A percentile compares a stretch with the other conserved stretches of the same genome.
phyloP scores from a whole-genome alignment of 805 yeast genomes.

The Suhomyces canberraensis region DNA sequence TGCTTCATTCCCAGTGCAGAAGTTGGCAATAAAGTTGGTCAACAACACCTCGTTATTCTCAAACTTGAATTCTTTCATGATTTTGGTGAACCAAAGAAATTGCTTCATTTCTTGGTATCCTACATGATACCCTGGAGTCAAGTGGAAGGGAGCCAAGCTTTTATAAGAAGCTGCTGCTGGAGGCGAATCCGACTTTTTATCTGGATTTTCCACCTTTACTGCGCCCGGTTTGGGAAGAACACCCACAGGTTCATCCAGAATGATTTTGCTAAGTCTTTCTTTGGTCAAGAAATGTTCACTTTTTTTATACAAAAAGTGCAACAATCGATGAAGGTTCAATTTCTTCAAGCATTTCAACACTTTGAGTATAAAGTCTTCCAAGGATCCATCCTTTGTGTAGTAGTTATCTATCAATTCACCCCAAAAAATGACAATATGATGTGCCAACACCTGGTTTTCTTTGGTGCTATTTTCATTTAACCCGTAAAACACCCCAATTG shows the following conservation, averaged over 20 bases:
- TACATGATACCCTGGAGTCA: neutral
- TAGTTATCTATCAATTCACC: neutral
- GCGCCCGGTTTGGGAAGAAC: neutral
- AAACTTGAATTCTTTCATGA: slow-evolving; percentile 23
- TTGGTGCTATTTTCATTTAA: neutral
- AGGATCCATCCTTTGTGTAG: neutral
- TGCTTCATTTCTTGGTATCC: slow-evolving; percentile 16
- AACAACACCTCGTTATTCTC: slow-evolving; percentile 12
- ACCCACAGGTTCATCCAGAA: neutral
- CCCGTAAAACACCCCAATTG: neutral
- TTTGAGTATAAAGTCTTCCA: slow-evolving; percentile 2
- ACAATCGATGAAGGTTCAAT: slow-evolving; percentile 8
- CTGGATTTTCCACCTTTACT: neutral
- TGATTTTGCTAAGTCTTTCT: slow-evolving; percentile 2
- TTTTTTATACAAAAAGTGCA: slow-evolving; percentile 13
- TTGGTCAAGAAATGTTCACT: slow-evolving; percentile 5
- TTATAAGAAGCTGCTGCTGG: neutral
- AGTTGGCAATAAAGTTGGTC: slow-evolving; percentile 9
- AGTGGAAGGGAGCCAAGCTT: slow-evolving; percentile 1
- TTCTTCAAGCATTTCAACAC: slow-evolving; percentile 7
- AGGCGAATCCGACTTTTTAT: neutral
- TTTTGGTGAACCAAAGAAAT: slow-evolving; percentile 26
- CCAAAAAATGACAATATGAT: slow-evolving; percentile 7
- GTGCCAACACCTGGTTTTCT: slow-evolving; percentile 6
- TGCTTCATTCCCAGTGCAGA: slow-evolving; percentile 7